These are phyloP conservation scores for Metschnikowia arizonensis DNA, from an alignment of 805 yeast species.

Conservation along the genomic window DNA sequence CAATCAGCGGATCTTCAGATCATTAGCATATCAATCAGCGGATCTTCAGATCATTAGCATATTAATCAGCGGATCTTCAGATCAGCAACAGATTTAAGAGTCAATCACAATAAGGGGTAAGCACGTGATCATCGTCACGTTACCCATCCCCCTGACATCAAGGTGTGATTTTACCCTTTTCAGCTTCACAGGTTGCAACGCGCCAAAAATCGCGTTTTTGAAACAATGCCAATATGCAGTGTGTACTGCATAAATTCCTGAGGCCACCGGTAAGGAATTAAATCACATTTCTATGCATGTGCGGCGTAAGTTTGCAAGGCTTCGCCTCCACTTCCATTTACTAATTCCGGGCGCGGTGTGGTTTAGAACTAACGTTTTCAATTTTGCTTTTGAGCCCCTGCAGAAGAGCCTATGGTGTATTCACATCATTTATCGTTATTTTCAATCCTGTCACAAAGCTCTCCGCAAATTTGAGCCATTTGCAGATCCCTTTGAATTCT, in stretches of 20 bases:
- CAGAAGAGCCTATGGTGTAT: not conserved
- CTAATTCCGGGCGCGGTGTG: not conserved
- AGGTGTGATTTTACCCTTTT: too few relatives aligned
- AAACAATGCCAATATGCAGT: not conserved
- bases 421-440: not conserved
- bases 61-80: too few relatives aligned
- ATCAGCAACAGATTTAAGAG: too few relatives aligned
- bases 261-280: not conserved
- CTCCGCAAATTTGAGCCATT: not conserved
- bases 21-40: too few relatives aligned
- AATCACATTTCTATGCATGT: constrained; percentile 3
- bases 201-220: constrained; percentile 4
- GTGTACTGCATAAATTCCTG: not conserved
- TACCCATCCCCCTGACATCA: not conserved
- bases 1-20: too few relatives aligned
- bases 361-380: not conserved
- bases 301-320: not conserved
- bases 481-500: not conserved
- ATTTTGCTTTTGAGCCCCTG: not conserved
- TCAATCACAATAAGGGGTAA: not conserved
- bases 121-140: not conserved
- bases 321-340: not conserved
- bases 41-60: too few relatives aligned
- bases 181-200: not conserved
- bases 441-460: not conserved